Percentiles rank a stretch among this genome's conserved stretches.
phyloP scores from a whole-genome alignment of 768 basidiomycete genomes.

The Amanita thiersii region DNA sequence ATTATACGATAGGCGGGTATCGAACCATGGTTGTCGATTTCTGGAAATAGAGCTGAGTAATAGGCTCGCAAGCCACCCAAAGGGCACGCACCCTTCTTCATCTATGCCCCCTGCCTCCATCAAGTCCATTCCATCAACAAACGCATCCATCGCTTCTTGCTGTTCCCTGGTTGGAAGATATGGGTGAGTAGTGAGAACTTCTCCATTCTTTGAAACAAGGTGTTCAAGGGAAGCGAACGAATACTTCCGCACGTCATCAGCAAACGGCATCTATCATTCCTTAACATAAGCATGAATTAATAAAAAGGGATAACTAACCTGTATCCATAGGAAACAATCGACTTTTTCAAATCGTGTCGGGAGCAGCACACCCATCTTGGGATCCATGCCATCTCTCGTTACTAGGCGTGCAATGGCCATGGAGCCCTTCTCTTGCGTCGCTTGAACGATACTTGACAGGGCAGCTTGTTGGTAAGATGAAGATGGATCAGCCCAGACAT shows the following conservation, averaged over 20 bases:
- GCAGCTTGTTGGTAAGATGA: constrained; percentile 71
- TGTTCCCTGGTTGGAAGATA: constrained; percentile 77
- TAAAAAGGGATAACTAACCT: constrained; percentile 36
- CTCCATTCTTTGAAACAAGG: constrained; percentile 70
- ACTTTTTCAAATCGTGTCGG: constrained; percentile 57
- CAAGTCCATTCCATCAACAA: constrained; percentile 88
- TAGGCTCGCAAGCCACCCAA: not conserved
- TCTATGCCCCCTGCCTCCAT: constrained; percentile 68
- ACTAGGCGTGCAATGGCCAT: constrained; percentile 85
- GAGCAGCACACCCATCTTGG: constrained; percentile 76
- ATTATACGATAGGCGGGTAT: constrained; percentile 71
- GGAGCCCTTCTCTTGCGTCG: constrained; percentile 59
- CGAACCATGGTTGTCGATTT: constrained; percentile 65
- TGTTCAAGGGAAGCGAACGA: constrained; percentile 75
- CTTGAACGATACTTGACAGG: constrained; percentile 80
- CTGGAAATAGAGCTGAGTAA: constrained; percentile 25
- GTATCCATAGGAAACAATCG: constrained; percentile 80
- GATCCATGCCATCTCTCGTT: constrained; percentile 59
- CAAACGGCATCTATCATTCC: constrained; percentile 75
- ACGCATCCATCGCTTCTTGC: constrained; percentile 72
- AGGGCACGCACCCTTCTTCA: constrained; percentile 56
- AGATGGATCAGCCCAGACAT: constrained; percentile 70
- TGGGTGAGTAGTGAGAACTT: constrained; percentile 65
- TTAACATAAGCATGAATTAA: not conserved
- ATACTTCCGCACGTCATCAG: constrained; percentile 87